These are phyloP conservation scores for Coemansia biformis DNA, from an alignment of 192 early-diverging fungal species.

Conservation along the genomic window DNA sequence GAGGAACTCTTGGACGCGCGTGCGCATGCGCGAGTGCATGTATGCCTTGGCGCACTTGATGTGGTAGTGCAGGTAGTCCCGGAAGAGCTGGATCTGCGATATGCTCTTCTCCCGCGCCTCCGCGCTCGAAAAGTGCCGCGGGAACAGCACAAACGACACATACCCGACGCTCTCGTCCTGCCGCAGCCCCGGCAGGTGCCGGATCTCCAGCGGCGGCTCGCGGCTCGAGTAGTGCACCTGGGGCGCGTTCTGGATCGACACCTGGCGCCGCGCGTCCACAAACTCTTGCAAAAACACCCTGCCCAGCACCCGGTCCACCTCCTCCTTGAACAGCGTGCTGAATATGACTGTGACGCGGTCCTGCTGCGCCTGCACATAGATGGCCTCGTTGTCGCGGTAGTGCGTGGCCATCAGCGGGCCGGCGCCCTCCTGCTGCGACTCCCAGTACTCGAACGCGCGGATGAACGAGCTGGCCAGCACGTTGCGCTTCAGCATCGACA, in stretches of 20 bases:
- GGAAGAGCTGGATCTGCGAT: conserved; percentile 93
- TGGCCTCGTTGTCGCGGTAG: conserved; percentile 91
- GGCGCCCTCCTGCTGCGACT: conserved; percentile 66
- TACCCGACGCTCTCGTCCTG: conserved; percentile 88
- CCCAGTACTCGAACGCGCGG: conserved; percentile 78
- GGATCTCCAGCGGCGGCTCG: conserved; percentile 92
- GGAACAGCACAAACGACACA: conserved; percentile 97
- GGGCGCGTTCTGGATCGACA: conserved; percentile 87
- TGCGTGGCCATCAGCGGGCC: conserved; percentile 83
- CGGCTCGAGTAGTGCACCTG: conserved; percentile 89
- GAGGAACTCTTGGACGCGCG: conserved; percentile 90
- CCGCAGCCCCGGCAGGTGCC: conserved; percentile 61
- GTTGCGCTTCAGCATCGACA: conserved; percentile 91
- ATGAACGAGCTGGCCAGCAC: conserved; percentile 91
- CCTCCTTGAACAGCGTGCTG: conserved; percentile 94
- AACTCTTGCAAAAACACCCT: conserved; percentile 99
- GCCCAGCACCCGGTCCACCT: conserved; percentile 92
- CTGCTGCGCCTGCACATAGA: conserved; percentile 82
- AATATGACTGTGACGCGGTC: conserved; percentile 98
- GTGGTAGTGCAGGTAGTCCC: conserved; percentile 98
- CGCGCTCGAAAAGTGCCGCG: conserved; percentile 71
- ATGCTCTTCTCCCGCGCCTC: conserved; percentile 84
- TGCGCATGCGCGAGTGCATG: conserved; percentile 97
- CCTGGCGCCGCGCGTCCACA: conserved; percentile 92
- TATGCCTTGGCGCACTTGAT: conserved; percentile 99